Conservation (phyloP, 2,329 filamentous ascomycete genomes). For the Kalmusia sp. region DNA sequence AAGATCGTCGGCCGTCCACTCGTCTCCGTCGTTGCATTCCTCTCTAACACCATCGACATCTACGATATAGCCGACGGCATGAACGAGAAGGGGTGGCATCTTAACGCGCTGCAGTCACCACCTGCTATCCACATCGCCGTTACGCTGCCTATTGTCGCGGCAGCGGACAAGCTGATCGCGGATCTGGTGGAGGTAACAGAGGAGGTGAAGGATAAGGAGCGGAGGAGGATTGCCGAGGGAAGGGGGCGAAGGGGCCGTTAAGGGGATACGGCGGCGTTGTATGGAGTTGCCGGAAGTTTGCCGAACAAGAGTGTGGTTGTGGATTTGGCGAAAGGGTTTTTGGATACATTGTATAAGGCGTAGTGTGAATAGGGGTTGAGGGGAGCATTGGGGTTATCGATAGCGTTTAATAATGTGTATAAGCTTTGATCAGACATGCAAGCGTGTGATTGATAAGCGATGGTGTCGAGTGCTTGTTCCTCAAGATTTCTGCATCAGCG, state of each 20-base stretch:
- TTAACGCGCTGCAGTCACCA: constrained; percentile 91
- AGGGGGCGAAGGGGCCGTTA: constrained; percentile 64
- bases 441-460: no score
- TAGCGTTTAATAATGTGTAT: constrained; percentile 1
- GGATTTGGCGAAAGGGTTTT: constrained; percentile 86
- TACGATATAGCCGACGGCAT: constrained; percentile 95
- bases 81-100: constrained; percentile 85
- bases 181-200: constrained; percentile 70
- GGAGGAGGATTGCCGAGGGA: constrained; percentile 75
- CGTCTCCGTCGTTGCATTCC: constrained; percentile 90
- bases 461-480: background rate
- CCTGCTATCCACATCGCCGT: constrained; percentile 94
- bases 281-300: constrained; percentile 92
- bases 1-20: constrained; percentile 83
- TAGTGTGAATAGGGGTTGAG: constrained; percentile 46
- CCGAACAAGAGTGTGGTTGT: constrained; percentile 96
- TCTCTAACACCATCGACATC: constrained; percentile 81
- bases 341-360: constrained; percentile 91
- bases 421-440: no score
- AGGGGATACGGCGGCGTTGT: constrained; percentile 87
- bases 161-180: constrained; percentile 77
- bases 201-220: constrained; percentile 81
- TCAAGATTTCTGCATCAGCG: no score
- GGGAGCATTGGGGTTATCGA: background rate
- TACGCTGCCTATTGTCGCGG: constrained; percentile 82